Conservation (phyloP, 345 rosid genomes). For the Angophora floribunda region DNA sequence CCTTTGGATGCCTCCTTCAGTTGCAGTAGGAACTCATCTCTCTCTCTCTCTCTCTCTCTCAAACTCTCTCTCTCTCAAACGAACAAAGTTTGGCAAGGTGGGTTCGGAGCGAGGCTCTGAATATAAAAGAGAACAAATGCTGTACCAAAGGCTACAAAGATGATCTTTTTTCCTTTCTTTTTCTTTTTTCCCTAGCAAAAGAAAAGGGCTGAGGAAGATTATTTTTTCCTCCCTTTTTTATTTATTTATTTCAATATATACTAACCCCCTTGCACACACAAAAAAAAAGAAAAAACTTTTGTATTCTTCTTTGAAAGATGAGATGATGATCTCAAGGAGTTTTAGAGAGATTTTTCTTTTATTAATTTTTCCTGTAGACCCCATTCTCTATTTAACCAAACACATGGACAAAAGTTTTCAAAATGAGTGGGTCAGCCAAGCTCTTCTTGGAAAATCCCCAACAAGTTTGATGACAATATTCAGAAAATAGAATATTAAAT, state of each 20-base stretch:
- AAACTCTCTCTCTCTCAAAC: background rate
- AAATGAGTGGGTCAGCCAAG: conserved; percentile 25
- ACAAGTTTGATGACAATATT: conserved; percentile 45
- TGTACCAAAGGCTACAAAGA: conserved; percentile 12
- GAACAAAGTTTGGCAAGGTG: conserved; percentile 6
- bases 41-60: background rate
- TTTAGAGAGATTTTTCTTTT: background rate
- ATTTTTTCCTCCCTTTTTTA: background rate
- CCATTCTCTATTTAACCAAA: conserved; percentile 42
- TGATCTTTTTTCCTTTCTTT: background rate
- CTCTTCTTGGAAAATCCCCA: conserved; percentile 52
- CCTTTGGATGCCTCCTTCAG: conserved; percentile 97
- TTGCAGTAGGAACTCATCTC: conserved; percentile 29
- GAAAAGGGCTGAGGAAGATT: background rate
- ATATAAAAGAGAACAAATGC: conserved; percentile 33
- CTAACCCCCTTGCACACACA: background rate
- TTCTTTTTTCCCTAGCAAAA: background rate
- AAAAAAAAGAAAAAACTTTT: background rate
- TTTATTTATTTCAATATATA: background rate
- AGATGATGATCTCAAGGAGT: background rate
- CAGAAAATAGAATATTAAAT: background rate
- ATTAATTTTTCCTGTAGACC: conserved; percentile 13
- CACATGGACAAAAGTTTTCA: conserved; percentile 27
- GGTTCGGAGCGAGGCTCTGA: conserved; percentile 13
- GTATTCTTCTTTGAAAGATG: background rate